Conservation (phyloP, 1,284 basidiomycete genomes). For the Wallemia ichthyophaga region DNA sequence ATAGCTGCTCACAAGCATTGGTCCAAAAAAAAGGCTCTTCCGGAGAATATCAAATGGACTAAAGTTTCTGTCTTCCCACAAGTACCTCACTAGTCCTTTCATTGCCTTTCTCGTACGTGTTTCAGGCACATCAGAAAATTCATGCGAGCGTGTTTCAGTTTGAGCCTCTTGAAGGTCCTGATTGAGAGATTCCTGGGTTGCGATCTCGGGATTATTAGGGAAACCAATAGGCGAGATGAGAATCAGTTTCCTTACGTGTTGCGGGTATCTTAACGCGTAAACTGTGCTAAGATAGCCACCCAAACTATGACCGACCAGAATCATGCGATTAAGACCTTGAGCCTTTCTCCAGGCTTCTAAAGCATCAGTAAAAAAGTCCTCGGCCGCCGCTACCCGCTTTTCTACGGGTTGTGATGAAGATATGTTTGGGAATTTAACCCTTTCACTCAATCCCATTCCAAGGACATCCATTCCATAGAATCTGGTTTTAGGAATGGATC, state of each 20-base stretch:
- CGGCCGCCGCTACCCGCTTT: constrained; percentile 10
- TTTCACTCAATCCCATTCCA: not conserved
- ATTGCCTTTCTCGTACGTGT: not conserved
- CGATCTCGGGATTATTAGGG: constrained; percentile 2
- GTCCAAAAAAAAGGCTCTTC: not conserved
- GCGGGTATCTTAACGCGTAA: constrained; percentile 12
- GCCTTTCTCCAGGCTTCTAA: constrained; percentile 13
- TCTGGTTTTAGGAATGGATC: not conserved
- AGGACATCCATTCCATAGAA: not conserved
- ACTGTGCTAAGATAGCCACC: constrained; percentile 12
- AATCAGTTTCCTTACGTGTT: constrained; percentile 11
- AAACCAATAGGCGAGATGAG: constrained; percentile 13
- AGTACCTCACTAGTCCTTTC: not conserved
- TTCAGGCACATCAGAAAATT: not conserved
- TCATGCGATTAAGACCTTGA: constrained; percentile 12
- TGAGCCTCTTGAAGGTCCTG: not conserved
- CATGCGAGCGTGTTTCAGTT: not conserved
- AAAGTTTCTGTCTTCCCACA: not conserved
- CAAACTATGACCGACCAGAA: constrained; percentile 10
- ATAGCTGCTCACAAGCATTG: not conserved
- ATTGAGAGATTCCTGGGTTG: not conserved
- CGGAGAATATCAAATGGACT: not conserved
- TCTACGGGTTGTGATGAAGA: constrained; percentile 4
- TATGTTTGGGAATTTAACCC: not conserved
- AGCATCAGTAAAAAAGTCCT: constrained; percentile 12